phyloP scores from a whole-genome alignment of 176 grass and related monocot genomes.

The Otatea glauca region DNA sequence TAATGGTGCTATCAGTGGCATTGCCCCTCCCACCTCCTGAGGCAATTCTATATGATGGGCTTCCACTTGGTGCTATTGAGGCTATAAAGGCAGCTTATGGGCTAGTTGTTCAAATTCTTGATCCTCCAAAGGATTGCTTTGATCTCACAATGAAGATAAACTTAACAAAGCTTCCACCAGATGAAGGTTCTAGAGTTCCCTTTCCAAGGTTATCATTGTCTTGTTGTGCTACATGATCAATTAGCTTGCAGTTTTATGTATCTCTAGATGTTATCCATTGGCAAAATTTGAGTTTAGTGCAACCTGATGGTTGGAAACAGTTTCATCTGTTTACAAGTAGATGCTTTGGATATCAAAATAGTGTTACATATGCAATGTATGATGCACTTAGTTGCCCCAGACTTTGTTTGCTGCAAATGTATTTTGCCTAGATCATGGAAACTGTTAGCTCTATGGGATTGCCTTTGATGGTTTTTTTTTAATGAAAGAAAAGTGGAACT shows the following conservation, averaged over 20 bases:
- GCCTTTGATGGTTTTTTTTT: not conserved
- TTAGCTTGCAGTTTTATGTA: constrained; percentile 29
- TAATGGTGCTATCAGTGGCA: constrained; percentile 78
- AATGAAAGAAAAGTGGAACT: constrained; percentile 18
- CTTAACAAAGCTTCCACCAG: constrained; percentile 83
- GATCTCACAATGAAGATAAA: constrained; percentile 98
- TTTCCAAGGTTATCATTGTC: constrained; percentile 92
- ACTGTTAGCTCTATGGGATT: not conserved
- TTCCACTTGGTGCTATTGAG: constrained; percentile 91
- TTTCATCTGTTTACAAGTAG: constrained; percentile 11
- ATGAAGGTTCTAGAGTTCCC: constrained; percentile 98
- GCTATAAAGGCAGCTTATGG: constrained; percentile 92
- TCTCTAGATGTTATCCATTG: constrained; percentile 30
- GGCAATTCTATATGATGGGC: constrained; percentile 75
- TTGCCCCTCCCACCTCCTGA: constrained; percentile 84
- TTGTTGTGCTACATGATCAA: constrained; percentile 58
- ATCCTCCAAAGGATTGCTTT: constrained; percentile 96
- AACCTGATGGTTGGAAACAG: constrained; percentile 25
- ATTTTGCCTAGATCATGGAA: constrained; percentile 29
- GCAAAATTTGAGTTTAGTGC: not conserved
- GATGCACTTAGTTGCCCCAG: not conserved
- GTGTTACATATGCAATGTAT: constrained; percentile 10
- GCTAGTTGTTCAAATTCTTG: constrained; percentile 82
- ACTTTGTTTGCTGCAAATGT: not conserved
- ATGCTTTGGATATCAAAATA: not conserved